Evolutionary conservation across 202 grass and related monocot species (phyloP).

Genomic region (Miscanthus sacchariflorus): DNA sequence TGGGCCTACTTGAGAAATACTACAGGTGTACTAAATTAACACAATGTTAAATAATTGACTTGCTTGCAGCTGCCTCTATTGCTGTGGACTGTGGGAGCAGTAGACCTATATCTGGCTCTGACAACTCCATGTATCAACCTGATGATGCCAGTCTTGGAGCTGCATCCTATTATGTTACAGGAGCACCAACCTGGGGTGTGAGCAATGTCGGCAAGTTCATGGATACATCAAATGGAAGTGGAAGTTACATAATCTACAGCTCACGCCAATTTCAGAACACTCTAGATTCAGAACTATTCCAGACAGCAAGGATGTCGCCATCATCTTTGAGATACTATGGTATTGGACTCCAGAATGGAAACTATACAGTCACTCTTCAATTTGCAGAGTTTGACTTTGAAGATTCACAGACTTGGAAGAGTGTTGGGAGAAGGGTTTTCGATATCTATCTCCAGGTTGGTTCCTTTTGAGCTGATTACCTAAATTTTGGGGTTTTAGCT

Average conservation of each 20-base stretch:
- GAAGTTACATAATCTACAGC: conserved; percentile 2
- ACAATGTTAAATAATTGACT: conserved; percentile 19
- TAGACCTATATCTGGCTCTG: conserved; percentile 54
- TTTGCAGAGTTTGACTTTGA: conserved; percentile 75
- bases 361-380: conserved; percentile 84
- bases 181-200: conserved; percentile 62
- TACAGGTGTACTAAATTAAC: conserved; percentile 22
- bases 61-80: conserved; percentile 63
- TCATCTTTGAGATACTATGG: conserved; percentile 93
- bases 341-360: conserved; percentile 84
- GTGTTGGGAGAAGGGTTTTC: conserved; percentile 80
- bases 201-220: conserved; percentile 67
- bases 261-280: conserved; percentile 64
- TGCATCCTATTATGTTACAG: conserved; percentile 75
- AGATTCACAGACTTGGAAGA: conserved; percentile 61
- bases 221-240: conserved; percentile 30
- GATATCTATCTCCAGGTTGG: conserved; percentile 89
- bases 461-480: conserved; percentile 28
- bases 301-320: conserved; percentile 76
- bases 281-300: conserved; percentile 69
- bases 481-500: neutral
- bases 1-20: conserved; percentile 12
- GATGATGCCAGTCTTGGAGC: conserved; percentile 50
- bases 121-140: conserved; percentile 59
- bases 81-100: conserved; percentile 71